phyloP scores from a whole-genome alignment of 179 eudicot genomes.

The Camellia oleifera region DNA sequence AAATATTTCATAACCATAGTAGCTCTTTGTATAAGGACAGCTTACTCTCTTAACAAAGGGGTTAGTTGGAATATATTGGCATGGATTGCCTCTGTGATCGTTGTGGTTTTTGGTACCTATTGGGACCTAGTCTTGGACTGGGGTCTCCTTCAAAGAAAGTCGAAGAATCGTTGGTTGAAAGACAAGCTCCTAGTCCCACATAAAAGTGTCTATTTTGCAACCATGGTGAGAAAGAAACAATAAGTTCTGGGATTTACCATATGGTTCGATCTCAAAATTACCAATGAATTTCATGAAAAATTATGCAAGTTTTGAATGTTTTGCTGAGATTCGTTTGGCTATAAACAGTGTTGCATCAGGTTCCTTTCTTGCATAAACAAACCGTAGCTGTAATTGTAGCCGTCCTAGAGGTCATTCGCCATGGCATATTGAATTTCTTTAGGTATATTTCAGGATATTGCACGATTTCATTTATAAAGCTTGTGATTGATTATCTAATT shows the following conservation, averaged over 20 bases:
- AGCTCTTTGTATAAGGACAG: slow-evolving; percentile 46
- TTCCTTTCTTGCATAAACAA: slow-evolving; percentile 24
- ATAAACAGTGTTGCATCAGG: slow-evolving; percentile 31
- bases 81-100: slow-evolving; percentile 22
- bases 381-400: slow-evolving; percentile 25
- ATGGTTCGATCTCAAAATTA: not conserved
- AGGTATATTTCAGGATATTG: slow-evolving; percentile 26
- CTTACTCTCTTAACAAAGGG: slow-evolving; percentile 16
- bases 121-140: slow-evolving; percentile 49
- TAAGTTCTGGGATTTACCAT: not conserved
- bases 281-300: no score
- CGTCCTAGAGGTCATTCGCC: slow-evolving; percentile 40
- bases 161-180: slow-evolving; percentile 39
- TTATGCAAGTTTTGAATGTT: slow-evolving; percentile 35
- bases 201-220: slow-evolving; percentile 33
- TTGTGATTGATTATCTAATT: no score
- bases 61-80: slow-evolving; percentile 26
- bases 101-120: slow-evolving; percentile 27
- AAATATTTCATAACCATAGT: slow-evolving; percentile 53
- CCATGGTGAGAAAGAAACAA: slow-evolving; percentile 29
- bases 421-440: slow-evolving; percentile 52
- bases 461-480: no score
- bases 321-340: slow-evolving; percentile 43
- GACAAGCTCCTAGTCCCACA: slow-evolving; percentile 41
- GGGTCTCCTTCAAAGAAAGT: slow-evolving; percentile 39